Base-by-base conservation (phyloP, 495 filamentous ascomycete genomes). In the Penicillium ucsense region DNA sequence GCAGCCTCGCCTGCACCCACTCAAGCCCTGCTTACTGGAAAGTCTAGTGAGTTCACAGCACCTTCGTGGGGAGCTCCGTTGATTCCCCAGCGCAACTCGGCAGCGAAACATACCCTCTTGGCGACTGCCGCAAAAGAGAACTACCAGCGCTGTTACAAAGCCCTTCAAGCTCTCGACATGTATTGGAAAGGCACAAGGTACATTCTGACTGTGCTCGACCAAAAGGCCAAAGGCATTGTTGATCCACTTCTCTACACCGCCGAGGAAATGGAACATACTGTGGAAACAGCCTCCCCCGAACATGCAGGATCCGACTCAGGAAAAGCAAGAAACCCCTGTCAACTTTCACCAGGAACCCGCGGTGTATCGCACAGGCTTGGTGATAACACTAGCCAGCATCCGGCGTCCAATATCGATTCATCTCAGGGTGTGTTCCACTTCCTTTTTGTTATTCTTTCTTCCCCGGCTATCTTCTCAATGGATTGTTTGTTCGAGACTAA, bases 141-240 rank as follows among this genome's bases (percentile, higher is more conserved):
- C 50, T 94, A 90, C 53, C 82, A 89, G 48, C 72, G 78, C 8
- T 94, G 88, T 55, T 88, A 89, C 53, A 85, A 88, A 56, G 84
- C 86, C 3, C 60, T 94, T 12, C 79, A 86, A 54, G 78, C 84
- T 42, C 66, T 91, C 31, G 80, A 89, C 46, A 72, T 76, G 3
- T 89, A 89, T 58, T 94, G 88, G 88, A 82, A 82, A 45, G 88
- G 88, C 2, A 83, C 86, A n/a, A 78, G 81, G 43, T 94, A 94
- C 62, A 94, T 94, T 35, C 67, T 94, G 12, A 88, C 83, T 2
- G 85, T 86, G 2, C 64, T 94, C n/a, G 85, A 94, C 58, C 86
- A 90, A 54, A 90, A 89, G 60, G 82, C 85, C 9, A 86, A 88
- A 55, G 88, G 88, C 10, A 85, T 88, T 42, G 83, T 82, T 52